These are phyloP conservation scores for Vaccinium macrocarpon DNA, from an alignment of 148 eudicot species.

Conservation along the genomic window DNA sequence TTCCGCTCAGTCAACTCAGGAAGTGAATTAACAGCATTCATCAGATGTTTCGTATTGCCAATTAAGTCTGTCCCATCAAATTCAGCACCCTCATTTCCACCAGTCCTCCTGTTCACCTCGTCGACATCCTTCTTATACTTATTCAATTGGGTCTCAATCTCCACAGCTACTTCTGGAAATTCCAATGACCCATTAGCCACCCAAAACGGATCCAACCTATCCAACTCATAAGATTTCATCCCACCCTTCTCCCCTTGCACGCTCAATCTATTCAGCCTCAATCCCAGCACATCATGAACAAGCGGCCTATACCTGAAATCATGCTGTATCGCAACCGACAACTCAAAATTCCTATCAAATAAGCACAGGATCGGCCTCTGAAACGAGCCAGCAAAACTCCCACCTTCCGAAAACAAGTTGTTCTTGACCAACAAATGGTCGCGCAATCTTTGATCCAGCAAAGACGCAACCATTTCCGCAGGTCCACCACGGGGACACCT, in stretches of 20 bases:
- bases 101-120: constrained; percentile 86
- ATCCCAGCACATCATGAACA: constrained; percentile 89
- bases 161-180: constrained; percentile 92
- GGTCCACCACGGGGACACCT: constrained; percentile 94
- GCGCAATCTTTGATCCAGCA: constrained; percentile 80
- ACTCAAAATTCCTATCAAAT: constrained; percentile 87
- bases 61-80: constrained; percentile 90
- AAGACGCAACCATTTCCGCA: constrained; percentile 89
- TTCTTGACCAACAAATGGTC: constrained; percentile 89
- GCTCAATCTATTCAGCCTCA: constrained; percentile 79
- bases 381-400: constrained; percentile 59
- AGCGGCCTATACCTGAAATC: constrained; percentile 94
- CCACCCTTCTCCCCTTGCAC: constrained; percentile 88
- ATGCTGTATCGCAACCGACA: constrained; percentile 81
- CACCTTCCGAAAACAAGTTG: constrained; percentile 85
- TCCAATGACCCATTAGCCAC: constrained; percentile 73
- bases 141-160: constrained; percentile 84
- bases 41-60: constrained; percentile 92
- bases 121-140: constrained; percentile 92
- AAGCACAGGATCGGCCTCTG: constrained; percentile 87
- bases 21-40: constrained; percentile 91
- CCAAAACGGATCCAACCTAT: constrained; percentile 81
- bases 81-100: constrained; percentile 78
- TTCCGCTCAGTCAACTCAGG: constrained; percentile 95
- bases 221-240: constrained; percentile 76